Conservation (phyloP, 495 filamentous ascomycete genomes). For the Sphaerosporella brunnea region DNA sequence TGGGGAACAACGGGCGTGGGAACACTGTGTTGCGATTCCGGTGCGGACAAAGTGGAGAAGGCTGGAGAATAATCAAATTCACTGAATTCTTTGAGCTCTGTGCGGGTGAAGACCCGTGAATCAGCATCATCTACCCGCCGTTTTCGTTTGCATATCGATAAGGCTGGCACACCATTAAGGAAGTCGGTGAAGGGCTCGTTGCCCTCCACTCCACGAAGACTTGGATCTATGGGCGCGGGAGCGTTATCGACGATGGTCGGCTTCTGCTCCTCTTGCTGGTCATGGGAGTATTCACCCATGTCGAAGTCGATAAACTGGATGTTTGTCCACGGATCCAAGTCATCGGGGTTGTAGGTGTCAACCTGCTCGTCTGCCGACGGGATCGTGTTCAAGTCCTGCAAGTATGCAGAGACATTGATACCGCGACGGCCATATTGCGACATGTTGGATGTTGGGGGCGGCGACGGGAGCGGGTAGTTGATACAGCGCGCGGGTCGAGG, state of each 20-base stretch:
- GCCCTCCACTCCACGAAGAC: conserved; percentile 13
- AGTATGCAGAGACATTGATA: conserved; percentile 44
- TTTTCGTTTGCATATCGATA: not conserved
- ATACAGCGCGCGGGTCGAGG: too few relatives aligned
- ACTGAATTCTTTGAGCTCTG: conserved; percentile 5
- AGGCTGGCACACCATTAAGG: conserved; percentile 8
- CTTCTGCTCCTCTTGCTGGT: conserved; percentile 10
- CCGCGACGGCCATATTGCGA: conserved; percentile 35
- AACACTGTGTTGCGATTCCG: conserved; percentile 7
- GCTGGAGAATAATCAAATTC: conserved; percentile 17
- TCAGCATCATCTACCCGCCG: conserved; percentile 4
- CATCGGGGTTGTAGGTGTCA: conserved; percentile 41
- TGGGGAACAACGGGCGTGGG: too few relatives aligned
- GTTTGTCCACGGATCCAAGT: conserved; percentile 81
- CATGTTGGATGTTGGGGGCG: not conserved
- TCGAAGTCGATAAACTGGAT: conserved; percentile 89
- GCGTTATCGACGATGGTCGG: not conserved
- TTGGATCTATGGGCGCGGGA: conserved; percentile 8
- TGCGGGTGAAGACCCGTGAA: too few relatives aligned
- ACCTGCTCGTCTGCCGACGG: conserved; percentile 49
- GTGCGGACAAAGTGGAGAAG: conserved; percentile 11
- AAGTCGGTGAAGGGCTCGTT: conserved; percentile 11
- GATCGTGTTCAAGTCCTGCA: conserved; percentile 70
- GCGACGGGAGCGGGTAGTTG: too few relatives aligned
- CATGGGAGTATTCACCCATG: conserved; percentile 26